These are phyloP conservation scores for Moniliophthora roreri DNA, from an alignment of 1,284 basidiomycete species.

Conservation along the genomic window DNA sequence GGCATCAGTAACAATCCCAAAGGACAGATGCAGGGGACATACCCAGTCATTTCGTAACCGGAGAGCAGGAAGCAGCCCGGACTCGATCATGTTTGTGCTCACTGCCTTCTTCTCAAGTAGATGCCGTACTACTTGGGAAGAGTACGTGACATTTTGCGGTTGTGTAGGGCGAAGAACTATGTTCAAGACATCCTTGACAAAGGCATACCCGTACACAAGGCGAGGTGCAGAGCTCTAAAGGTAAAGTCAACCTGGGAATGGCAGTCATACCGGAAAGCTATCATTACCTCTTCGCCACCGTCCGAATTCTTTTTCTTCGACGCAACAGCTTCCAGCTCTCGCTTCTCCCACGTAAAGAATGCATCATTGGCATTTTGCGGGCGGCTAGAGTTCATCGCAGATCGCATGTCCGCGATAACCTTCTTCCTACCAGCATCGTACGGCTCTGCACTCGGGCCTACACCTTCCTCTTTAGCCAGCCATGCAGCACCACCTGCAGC, in stretches of 20 bases:
- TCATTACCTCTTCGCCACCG: not conserved
- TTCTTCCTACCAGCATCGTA: slow-evolving; percentile 33
- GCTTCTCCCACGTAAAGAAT: slow-evolving; percentile 52
- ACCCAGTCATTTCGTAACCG: slow-evolving; percentile 66
- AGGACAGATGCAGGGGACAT: slow-evolving; percentile 20
- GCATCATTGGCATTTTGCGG: slow-evolving; percentile 41
- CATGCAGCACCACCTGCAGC: slow-evolving; percentile 48
- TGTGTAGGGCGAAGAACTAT: slow-evolving; percentile 42
- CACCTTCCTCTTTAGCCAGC: slow-evolving; percentile 30
- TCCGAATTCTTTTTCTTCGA: slow-evolving; percentile 15
- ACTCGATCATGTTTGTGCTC: slow-evolving; percentile 58
- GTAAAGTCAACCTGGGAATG: slow-evolving; percentile 4
- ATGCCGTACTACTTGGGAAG: slow-evolving; percentile 52
- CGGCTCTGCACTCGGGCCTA: not conserved
- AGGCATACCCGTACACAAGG: slow-evolving; percentile 40
- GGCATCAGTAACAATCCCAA: not conserved
- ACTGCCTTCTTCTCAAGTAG: slow-evolving; percentile 55
- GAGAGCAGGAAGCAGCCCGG: slow-evolving; percentile 53
- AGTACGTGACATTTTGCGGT: slow-evolving; percentile 38
- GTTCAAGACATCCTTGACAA: slow-evolving; percentile 57
- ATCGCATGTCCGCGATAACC: slow-evolving; percentile 37
- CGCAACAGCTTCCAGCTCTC: slow-evolving; percentile 29
- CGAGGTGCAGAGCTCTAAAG: slow-evolving; percentile 21
- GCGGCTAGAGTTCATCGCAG: slow-evolving; percentile 30
- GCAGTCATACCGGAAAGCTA: slow-evolving; percentile 1